Evolutionary conservation across 257 asterid genomes (phyloP).

Genomic region (Galeopsis tetrahit): DNA sequence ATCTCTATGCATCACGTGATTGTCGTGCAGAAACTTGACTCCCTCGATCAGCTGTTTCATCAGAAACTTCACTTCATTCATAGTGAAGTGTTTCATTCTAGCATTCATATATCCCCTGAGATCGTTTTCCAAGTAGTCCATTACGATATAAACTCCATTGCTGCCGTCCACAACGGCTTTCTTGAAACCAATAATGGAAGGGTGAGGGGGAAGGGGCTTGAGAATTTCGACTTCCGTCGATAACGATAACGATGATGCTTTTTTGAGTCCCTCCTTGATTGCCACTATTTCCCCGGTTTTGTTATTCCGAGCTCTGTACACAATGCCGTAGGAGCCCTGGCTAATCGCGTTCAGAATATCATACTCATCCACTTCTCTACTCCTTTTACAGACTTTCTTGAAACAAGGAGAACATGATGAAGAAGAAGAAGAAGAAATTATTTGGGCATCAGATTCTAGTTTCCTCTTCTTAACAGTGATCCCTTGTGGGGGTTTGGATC

Average conservation of each 20-base stretch:
- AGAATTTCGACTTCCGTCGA: conserved; percentile 1
- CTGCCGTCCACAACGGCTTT: not conserved
- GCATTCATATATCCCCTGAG: not conserved
- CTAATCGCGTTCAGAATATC: not conserved
- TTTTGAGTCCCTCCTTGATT: not conserved
- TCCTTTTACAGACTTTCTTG: not conserved
- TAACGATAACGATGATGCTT: not conserved
- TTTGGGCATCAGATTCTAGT: no score
- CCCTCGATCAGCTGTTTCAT: conserved; percentile 26
- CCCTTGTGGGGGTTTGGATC: no score
- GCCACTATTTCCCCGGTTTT: not conserved
- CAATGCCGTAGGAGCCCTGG: not conserved
- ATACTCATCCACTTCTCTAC: not conserved
- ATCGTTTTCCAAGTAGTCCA: conserved; percentile 27
- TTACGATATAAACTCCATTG: not conserved
- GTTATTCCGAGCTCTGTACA: not conserved
- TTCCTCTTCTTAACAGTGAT: no score
- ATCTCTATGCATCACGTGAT: conserved; percentile 27
- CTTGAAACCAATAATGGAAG: not conserved
- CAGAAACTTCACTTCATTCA: conserved; percentile 15
- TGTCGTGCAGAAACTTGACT: conserved; percentile 24
- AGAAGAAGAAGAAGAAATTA: no score
- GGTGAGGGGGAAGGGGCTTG: not conserved
- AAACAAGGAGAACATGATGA: no score
- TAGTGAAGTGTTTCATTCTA: not conserved